These are phyloP conservation scores for Salvia rosmarinus DNA, from an alignment of 257 asterid species.

Conservation along the genomic window DNA sequence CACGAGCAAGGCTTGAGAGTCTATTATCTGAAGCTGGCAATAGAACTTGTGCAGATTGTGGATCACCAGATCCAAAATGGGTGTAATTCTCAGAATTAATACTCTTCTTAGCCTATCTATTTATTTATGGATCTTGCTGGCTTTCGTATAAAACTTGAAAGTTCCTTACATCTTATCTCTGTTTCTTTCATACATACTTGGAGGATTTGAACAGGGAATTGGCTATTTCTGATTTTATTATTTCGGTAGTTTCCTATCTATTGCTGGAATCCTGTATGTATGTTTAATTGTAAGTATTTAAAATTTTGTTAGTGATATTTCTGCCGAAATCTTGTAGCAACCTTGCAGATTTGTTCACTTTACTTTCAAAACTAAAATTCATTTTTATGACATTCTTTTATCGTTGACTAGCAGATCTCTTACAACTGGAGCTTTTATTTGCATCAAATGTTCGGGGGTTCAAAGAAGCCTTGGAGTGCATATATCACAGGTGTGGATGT, in stretches of 20 bases:
- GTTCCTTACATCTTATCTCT: not conserved
- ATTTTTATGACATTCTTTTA: not conserved
- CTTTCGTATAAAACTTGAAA: not conserved
- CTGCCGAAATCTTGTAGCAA: not conserved
- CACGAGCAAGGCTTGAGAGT: slow-evolving; percentile 63
- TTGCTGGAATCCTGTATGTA: not conserved
- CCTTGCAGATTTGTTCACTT: not conserved
- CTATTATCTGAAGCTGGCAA: slow-evolving; percentile 67
- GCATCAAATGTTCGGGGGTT: slow-evolving; percentile 91
- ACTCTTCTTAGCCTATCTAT: not conserved
- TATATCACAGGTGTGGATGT: slow-evolving; percentile 65
- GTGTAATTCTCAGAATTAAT: slow-evolving; percentile 58
- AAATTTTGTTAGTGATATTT: not conserved
- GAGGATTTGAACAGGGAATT: not conserved
- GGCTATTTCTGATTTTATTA: not conserved
- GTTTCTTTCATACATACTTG: not conserved
- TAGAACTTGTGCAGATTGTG: slow-evolving; percentile 84
- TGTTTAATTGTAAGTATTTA: not conserved
- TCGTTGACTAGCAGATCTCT: slow-evolving; percentile 59
- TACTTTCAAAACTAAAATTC: not conserved
- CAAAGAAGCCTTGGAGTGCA: slow-evolving; percentile 97
- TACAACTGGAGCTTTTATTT: slow-evolving; percentile 77
- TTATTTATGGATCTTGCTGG: not conserved
- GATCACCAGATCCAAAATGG: slow-evolving; percentile 93
- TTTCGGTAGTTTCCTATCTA: not conserved